Conservation (phyloP, 2,329 filamentous ascomycete species). For the Fusarium duplospermum region DNA sequence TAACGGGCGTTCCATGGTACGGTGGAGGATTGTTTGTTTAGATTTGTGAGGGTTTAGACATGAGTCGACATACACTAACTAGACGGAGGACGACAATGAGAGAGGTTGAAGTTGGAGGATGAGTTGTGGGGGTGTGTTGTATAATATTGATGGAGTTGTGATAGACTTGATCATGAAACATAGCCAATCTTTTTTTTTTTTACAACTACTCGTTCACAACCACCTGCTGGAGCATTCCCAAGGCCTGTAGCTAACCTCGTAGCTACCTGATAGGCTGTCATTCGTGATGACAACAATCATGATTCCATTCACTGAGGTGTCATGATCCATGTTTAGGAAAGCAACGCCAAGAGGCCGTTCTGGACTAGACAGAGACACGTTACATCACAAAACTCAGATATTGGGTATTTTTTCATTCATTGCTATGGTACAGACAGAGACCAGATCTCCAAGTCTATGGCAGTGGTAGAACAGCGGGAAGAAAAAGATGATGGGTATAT, state of each 20-base stretch:
- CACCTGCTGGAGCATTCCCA: neutral
- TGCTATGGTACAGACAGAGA: conserved; percentile 53
- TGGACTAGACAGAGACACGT: no score
- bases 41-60: conserved; percentile 28
- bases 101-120: neutral
- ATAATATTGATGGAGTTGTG: conserved; percentile 28
- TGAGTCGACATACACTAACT: conserved; percentile 10
- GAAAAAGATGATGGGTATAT: conserved; percentile 38
- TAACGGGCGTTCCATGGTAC: neutral
- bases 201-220: neutral
- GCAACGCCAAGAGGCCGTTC: no score
- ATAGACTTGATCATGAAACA: conserved; percentile 34
- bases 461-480: conserved; percentile 45
- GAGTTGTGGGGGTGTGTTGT: conserved; percentile 13
- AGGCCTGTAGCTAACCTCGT: neutral
- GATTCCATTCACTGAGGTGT: neutral
- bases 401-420: conserved; percentile 42
- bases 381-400: conserved; percentile 5
- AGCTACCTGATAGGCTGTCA: neutral
- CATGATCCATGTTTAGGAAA: no score
- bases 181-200: conserved; percentile 16
- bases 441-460: conserved; percentile 49
- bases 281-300: neutral
- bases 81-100: conserved; percentile 14
- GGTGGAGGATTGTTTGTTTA: conserved; percentile 8